Percentiles rank a stretch among this genome's conserved stretches.
Evolutionary conservation across 208 protist species (phyloP).

Genomic region (Trypanosoma boissoni): DNA sequence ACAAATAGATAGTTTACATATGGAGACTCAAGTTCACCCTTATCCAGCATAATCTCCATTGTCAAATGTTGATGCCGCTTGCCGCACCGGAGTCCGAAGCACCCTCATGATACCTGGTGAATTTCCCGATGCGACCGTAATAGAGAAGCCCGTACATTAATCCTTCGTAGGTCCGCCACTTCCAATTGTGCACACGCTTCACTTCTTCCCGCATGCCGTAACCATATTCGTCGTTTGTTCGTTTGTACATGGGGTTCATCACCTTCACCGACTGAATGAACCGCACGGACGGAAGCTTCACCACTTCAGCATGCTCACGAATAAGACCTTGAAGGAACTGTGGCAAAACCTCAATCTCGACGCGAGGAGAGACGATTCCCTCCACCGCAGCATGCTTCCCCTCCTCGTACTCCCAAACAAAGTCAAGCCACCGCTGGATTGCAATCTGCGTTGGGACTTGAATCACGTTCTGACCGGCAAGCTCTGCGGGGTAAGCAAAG

Average conservation of each 20-base stretch:
- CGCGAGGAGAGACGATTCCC: slow-evolving; percentile 67
- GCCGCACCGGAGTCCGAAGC: slow-evolving; percentile 38
- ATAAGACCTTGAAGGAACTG: slow-evolving; percentile 55
- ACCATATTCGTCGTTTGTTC: slow-evolving; percentile 69
- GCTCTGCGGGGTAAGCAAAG: slow-evolving; percentile 79
- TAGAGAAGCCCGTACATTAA: slow-evolving; percentile 77
- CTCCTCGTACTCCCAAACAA: slow-evolving; percentile 81
- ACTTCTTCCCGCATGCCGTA: slow-evolving; percentile 55
- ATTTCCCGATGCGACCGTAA: slow-evolving; percentile 60
- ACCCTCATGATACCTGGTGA: slow-evolving; percentile 47
- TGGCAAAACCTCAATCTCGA: slow-evolving; percentile 59
- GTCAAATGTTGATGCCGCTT: slow-evolving; percentile 78
- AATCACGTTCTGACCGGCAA: slow-evolving; percentile 55
- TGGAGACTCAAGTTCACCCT: too few relatives aligned
- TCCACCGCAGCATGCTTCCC: slow-evolving; percentile 57
- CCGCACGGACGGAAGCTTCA: slow-evolving; percentile 22
- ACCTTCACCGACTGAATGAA: slow-evolving; percentile 29
- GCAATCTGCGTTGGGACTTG: slow-evolving; percentile 57
- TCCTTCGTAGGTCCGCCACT: slow-evolving; percentile 51
- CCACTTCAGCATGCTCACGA: slow-evolving; percentile 36
- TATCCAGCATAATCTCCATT: too few relatives aligned
- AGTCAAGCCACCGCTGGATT: slow-evolving; percentile 69
- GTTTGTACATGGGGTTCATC: slow-evolving; percentile 80
- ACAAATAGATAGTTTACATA: too few relatives aligned
- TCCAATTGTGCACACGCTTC: slow-evolving; percentile 63